A percentile compares a stretch with the other conserved stretches of the same genome.
Evolutionary conservation across 140 eudicot genomes (phyloP).

Genomic region (Oenanthe javanica): DNA sequence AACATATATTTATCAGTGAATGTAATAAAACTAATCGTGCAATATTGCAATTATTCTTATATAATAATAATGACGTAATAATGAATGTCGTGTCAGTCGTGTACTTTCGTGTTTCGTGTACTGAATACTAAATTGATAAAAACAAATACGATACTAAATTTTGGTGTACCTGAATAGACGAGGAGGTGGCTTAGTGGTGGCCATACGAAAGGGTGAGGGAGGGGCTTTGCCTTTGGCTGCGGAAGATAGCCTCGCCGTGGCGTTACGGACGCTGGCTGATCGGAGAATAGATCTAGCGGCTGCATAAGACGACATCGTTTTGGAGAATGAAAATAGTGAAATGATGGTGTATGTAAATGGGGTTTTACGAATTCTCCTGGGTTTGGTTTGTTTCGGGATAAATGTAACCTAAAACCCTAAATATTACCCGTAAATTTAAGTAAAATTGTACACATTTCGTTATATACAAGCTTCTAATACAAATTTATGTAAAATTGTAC

Average conservation of each 20-base stretch:
- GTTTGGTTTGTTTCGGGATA: not conserved
- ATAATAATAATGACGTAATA: not conserved
- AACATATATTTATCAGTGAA: too few species aligned
- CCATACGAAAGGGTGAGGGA: conserved; percentile 46
- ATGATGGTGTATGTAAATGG: not conserved
- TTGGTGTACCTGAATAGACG: conserved; percentile 60
- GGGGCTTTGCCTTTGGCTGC: conserved; percentile 40
- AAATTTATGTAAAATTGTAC: too few species aligned
- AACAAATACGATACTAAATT: too few species aligned
- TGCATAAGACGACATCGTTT: conserved; percentile 10
- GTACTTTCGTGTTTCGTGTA: too few species aligned
- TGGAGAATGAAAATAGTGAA: not conserved
- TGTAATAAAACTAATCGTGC: not conserved
- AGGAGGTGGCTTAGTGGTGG: conserved; percentile 37
- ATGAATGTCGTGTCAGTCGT: too few species aligned
- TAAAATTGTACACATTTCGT: too few species aligned
- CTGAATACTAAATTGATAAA: too few species aligned
- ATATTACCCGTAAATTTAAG: too few species aligned
- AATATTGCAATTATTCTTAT: too few species aligned
- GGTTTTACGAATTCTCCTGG: not conserved
- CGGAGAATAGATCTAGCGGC: conserved; percentile 75
- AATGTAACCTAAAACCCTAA: too few species aligned
- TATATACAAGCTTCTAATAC: too few species aligned
- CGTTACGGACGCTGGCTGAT: conserved; percentile 48
- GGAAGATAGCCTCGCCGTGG: conserved; percentile 43